Conservation (phyloP, 352 stramenopile species). For the Globisporangium takayamanum region DNA sequence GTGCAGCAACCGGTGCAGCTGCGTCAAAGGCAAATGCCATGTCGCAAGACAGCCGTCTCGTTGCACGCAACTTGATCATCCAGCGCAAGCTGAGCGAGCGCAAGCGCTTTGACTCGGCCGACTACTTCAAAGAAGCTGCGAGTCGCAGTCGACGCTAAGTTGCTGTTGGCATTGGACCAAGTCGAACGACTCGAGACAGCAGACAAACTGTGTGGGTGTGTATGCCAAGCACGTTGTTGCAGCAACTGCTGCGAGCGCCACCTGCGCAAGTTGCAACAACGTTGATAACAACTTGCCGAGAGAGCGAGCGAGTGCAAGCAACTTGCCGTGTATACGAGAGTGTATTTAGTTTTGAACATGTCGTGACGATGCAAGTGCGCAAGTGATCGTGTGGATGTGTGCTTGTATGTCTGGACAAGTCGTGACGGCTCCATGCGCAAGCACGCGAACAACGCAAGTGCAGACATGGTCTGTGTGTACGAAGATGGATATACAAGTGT, state of each 20-base stretch:
- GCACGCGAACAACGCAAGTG: too few relatives aligned
- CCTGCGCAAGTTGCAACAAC: neutral
- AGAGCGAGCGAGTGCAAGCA: neutral
- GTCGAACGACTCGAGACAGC: neutral
- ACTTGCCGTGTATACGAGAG: neutral
- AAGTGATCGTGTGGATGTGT: too few relatives aligned
- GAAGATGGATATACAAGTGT: too few relatives aligned
- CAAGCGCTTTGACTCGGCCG: conserved; percentile 73
- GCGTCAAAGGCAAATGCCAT: conserved; percentile 13
- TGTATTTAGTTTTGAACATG: too few relatives aligned
- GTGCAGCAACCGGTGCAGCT: conserved; percentile 7
- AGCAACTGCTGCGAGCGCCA: neutral
- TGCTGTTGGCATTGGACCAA: neutral
- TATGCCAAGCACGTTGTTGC: neutral
- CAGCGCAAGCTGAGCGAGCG: conserved; percentile 61
- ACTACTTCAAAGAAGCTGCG: conserved; percentile 62
- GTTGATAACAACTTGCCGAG: neutral
- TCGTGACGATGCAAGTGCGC: too few relatives aligned
- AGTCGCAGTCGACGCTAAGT: conserved; percentile 3
- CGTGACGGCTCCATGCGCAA: too few relatives aligned
- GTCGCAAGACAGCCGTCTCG: conserved; percentile 32
- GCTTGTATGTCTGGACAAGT: too few relatives aligned
- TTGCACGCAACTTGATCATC: conserved; percentile 53
- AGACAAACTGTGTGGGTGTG: neutral
- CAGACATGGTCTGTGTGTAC: too few relatives aligned